Base-by-base conservation (phyloP, 129 eudicot species). In the Calendula officinalis region DNA sequence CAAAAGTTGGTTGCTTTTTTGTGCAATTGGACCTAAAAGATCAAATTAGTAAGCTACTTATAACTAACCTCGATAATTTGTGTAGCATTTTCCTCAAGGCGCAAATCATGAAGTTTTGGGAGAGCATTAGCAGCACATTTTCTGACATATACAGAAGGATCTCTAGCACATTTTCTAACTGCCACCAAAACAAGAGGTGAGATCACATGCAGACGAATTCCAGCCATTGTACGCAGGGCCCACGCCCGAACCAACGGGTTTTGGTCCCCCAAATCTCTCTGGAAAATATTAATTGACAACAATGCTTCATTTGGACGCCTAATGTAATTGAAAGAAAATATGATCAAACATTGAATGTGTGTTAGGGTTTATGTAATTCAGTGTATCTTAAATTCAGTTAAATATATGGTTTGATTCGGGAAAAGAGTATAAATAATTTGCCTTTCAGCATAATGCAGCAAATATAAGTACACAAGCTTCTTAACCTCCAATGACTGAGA, bases 181-280 rank as follows among this genome's bases (percentile, higher is more conserved):
- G 98, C 98, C 70, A 81, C 87, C 68, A 92, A 62, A 71, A 92
- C 96, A 43, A 92, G 78, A 16, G 95, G 95, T 27, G 96, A 89
- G 62, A 92, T 84, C 13, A 77, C 91, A 77, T 92, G 96, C 71
- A 92, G 74, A 27, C 98, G 95, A 68, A 92, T 92, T 38, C 98
- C 98, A 60, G 98, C 98, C 98, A 92, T 92, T 22, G 98, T 83
- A 59, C 98, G 98, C 12, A 92, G 91, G 22, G 98, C 98, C 98
- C 98, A 85, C 11, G 98, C 98, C 77, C 98, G 80, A 77, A 92
- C 98, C 83, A 92, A 77, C 54, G 98, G 95, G 72, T 92, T 92
- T 22, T 91, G 87, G 71, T 92, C 98, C 37, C 85, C 96, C 72
- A 92, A 79, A 66, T 92, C 98, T 86, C 88, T 92, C 82, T 92